These are phyloP conservation scores for Blastobotrys illinoisensis DNA, from an alignment of 1,139 yeast genomes.

Conservation along the genomic window DNA sequence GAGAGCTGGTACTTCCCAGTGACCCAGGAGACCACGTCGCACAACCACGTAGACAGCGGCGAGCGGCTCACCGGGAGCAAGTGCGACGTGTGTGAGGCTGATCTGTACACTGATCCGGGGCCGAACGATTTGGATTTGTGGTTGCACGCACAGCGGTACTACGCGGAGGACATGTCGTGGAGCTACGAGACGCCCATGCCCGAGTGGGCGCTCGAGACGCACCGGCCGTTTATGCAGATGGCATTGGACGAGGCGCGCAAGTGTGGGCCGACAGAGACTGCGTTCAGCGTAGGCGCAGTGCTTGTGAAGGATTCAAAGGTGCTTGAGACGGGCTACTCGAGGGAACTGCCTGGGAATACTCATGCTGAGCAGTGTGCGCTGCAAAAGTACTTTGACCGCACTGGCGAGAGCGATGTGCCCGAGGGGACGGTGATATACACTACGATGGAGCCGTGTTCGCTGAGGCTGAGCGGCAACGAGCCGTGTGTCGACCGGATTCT, in stretches of 20 bases:
- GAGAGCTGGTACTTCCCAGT: slow-evolving; percentile 52
- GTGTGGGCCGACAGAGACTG: slow-evolving; percentile 79
- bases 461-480: slow-evolving; percentile 78
- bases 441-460: slow-evolving; percentile 97
- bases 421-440: slow-evolving; percentile 80
- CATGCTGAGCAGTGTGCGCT: slow-evolving; percentile 97
- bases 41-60: slow-evolving; percentile 35
- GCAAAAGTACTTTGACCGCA: slow-evolving; percentile 55
- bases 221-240: slow-evolving; percentile 47
- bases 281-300: slow-evolving; percentile 91
- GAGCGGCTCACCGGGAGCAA: slow-evolving; percentile 52
- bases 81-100: slow-evolving; percentile 68
- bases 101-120: slow-evolving; percentile 81
- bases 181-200: slow-evolving; percentile 75
- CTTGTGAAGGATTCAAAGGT: slow-evolving; percentile 62
- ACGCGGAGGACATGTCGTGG: slow-evolving; percentile 58
- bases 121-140: slow-evolving; percentile 79
- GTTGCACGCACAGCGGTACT: slow-evolving; percentile 81
- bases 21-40: slow-evolving; percentile 1
- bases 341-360: slow-evolving; percentile 92
- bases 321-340: slow-evolving; percentile 74
- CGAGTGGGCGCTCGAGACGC: slow-evolving; percentile 72
- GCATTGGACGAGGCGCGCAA: slow-evolving; percentile 76
- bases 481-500: slow-evolving; percentile 85
- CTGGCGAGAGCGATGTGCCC: slow-evolving; percentile 48